Evolutionary conservation across 2,329 filamentous ascomycete species (phyloP), one percentile per base, ranked within the genome.

Genomic region (Verticillium albo-atrum): DNA sequence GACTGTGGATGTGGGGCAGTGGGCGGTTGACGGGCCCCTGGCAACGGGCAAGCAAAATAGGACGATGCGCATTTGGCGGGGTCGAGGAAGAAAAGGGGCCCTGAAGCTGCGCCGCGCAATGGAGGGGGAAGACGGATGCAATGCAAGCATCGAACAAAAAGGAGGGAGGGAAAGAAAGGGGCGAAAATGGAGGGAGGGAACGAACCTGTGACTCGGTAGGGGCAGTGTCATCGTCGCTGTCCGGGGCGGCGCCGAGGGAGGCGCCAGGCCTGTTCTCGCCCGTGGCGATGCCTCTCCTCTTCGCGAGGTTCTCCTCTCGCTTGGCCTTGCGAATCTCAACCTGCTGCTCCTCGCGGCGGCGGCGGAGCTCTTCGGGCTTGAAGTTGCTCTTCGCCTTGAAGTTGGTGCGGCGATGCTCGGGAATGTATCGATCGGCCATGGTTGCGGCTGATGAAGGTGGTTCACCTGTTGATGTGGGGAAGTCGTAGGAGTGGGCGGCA

Each of bases 321-420:
- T 98, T 98, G 66, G 93, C 91, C 82, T 96, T 97, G 75, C 95
- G 89, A 74, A 99, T 99, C 82, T 99, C 95, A 67, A 99, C 95
- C 81, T 98, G 95, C 79, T 97, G 93, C 80, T 99, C 95, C 77
- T 99, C 95, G 74, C 95, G 95, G 75, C 95, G 95, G 72, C 95
- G 93, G 75, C 95, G 92, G 67, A 99, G 89, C 82, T 99, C 95
- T 77, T 99, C 95, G 70, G 94, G 94, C 87, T 97, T 97, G 85
- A 99, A 98, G 72, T 92, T 92, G 79, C 91, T 94, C 86, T 97
- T 97, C 59, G 95, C 95, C 89, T 99, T 99, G 89, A 97, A 99
- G 82, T 97, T 93, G 67, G 92, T 97, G 75, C 95, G 93, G 77
- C 95, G 92, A 84, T 99, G 95, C 83, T 99, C 95, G 77, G 95